Base-by-base conservation (phyloP, 2,329 filamentous ascomycete genomes). In the Beauveria medogensis region DNA sequence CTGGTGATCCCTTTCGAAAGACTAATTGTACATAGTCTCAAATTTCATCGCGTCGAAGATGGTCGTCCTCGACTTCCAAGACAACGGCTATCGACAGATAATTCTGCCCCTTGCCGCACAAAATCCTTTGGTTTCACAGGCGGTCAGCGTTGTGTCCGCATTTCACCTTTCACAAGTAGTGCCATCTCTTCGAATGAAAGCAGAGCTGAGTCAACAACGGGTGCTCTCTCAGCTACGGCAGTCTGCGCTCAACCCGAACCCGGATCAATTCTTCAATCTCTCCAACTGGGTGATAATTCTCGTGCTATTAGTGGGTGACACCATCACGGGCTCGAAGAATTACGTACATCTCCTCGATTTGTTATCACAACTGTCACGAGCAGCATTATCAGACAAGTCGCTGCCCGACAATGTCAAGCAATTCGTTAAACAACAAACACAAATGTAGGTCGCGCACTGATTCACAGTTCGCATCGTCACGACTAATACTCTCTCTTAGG, bases 91-190 rank as follows among this genome's bases (percentile, higher is more conserved):
- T 47, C 67, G 74, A 26, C 66, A 75, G 6, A 60, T 75, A 12
- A 69, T 77, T 7, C 66, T 77, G 2, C 74, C 75, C 2, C 70
- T 77, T n/a, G 75, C 75, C 0, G 67, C 70, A 10, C 69, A 76
- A 22, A 69, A 76, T 20, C 65, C 70, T 1, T 65, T 73, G 0
- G 68, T 77, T 0, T 67, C 68, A 24, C 68, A 71, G 28, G 73
- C 75, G 0, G 72, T 77, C 1, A 71, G 69, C 9, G 74, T 76
- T 5, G 72, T 75, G 0, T 71, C 75, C 5, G 73, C 74, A 0
- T 74, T 76, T 20, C 75, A 76, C 62, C 65, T 76, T 0, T 69
- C 71, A 2, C 67, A 71, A 24, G 66, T 69, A 5, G 63, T 67
- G 12, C 72, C 73, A 2, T 65, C 68, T 3, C 63, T 76, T 2